Evolutionary conservation across 2,329 filamentous ascomycete species (phyloP).

Genomic region (Penicillium hesseltinei): DNA sequence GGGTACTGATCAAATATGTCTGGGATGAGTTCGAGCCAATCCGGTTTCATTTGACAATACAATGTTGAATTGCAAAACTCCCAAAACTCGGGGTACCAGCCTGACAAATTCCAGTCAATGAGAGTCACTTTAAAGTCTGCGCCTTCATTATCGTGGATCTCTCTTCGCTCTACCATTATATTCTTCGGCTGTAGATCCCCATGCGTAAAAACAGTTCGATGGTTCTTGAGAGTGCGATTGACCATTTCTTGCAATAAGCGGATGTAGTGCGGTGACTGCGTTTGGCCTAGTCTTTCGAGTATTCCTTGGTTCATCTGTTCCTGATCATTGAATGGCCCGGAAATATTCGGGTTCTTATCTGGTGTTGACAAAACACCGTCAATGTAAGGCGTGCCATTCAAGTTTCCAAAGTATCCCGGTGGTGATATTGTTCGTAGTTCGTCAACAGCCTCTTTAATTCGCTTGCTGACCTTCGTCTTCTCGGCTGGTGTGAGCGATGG

Average conservation of each 20-base stretch:
- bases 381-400: conserved; percentile 13
- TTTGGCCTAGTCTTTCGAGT: conserved; percentile 9
- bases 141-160: not conserved
- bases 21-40: not conserved
- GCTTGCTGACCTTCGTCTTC: conserved; percentile 11
- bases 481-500: conserved; percentile 10
- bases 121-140: conserved; percentile 4
- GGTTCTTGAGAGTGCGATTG: conserved; percentile 12
- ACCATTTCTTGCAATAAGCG: conserved; percentile 14
- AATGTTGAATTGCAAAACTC: conserved; percentile 2
- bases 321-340: conserved; percentile 16
- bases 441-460: conserved; percentile 7
- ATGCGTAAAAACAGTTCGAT: conserved; percentile 1
- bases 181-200: conserved; percentile 5
- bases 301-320: conserved; percentile 16
- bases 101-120: conserved; percentile 5
- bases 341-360: conserved; percentile 12
- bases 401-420: conserved; percentile 16
- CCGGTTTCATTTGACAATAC: conserved; percentile 4
- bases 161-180: not conserved
- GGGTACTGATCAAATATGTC: not conserved
- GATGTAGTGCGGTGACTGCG: conserved; percentile 16
- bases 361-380: conserved; percentile 17
- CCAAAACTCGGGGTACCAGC: conserved; percentile 3
- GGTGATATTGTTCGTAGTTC: conserved; percentile 16